Evolutionary conservation across 169 alveolate genomes (phyloP).

Genomic region (Eimeria praecox): DNA sequence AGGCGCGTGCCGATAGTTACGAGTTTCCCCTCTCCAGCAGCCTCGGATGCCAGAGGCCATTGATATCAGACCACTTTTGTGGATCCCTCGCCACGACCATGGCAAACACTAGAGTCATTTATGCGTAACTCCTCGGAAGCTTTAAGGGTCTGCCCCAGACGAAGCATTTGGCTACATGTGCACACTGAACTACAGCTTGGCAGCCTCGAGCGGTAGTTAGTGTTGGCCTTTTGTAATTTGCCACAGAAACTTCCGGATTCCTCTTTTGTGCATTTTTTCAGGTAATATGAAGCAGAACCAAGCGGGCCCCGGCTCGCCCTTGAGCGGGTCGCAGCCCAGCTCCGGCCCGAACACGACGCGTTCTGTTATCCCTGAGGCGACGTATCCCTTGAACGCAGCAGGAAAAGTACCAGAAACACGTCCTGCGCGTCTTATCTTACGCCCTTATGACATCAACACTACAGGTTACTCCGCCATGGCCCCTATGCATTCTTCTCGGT

Average conservation of each 20-base stretch:
- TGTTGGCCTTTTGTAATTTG: neutral
- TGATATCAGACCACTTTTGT: neutral
- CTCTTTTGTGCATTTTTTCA: constrained; percentile 13
- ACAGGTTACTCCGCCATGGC: constrained; percentile 38
- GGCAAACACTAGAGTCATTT: neutral
- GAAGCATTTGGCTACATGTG: neutral
- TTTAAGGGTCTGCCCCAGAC: neutral
- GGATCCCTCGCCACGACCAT: neutral
- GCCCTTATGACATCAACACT: constrained; percentile 2
- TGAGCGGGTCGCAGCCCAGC: constrained; percentile 63
- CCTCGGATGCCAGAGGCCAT: neutral
- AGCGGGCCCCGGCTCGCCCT: constrained; percentile 53
- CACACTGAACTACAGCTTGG: neutral
- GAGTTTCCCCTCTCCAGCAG: neutral
- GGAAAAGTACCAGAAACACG: constrained; percentile 53
- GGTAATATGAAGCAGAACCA: constrained; percentile 58
- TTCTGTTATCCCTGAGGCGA: constrained; percentile 33
- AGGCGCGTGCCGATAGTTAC: neutral
- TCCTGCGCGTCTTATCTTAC: constrained; percentile 67
- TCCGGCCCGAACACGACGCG: constrained; percentile 53
- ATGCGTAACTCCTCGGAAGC: neutral
- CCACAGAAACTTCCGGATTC: neutral
- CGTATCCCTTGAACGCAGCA: constrained; percentile 37
- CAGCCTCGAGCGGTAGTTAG: neutral
- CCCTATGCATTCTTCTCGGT: constrained; percentile 19